Evolutionary conservation across 441 rosid species (phyloP), one percentile per base, ranked within the genome.

Genomic region (Mallotus japonicus): DNA sequence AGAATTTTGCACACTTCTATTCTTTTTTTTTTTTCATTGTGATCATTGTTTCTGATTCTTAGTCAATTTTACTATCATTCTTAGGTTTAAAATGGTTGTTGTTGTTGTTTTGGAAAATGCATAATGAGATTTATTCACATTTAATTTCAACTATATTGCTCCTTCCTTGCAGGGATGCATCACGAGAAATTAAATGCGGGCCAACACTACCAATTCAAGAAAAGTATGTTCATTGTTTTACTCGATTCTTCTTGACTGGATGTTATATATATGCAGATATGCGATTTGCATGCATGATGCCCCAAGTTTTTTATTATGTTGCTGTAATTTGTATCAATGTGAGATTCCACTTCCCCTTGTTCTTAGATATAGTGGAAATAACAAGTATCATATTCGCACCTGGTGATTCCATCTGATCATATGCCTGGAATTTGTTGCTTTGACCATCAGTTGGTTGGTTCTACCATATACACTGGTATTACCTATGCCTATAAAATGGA

Each of bases 161-260:
- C 64, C 61, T 69, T 42, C 69, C 42, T 14, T 78, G 77, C 73
- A 94, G 97, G 85, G 83, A 75, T 72, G 81, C 62, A 69, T 82
- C 84, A 64, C 82, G 64, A 56, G 89, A 76, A 79, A 66, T 77
- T 73, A 87, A 80, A 79, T 78, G 80, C 50, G 83, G 90, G 37
- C 85, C 83, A 69, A 84, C 90, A 81, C 73, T 89, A 80, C 82
- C 91, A 70, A 74, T 85, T 62, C 84, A 86, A 66, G 97, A 92
- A 51, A 94, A 89, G 99, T 94, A 92, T 79, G 90, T 67, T 69
- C 34, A 15, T n/a, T 81, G 73, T 62, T 67, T 62, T 54, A 50
- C 72, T 51, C 71, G 16, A 46, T 13, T 74, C 58, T 62, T 59
- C 72, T 63, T 57, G 37, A 47, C 24, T 42, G 51, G 49, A 46